Evolutionary conservation across 2,329 filamentous ascomycete genomes (phyloP), one percentile per base, ranked within the genome.

Genomic region (Hypoxylon sp.): DNA sequence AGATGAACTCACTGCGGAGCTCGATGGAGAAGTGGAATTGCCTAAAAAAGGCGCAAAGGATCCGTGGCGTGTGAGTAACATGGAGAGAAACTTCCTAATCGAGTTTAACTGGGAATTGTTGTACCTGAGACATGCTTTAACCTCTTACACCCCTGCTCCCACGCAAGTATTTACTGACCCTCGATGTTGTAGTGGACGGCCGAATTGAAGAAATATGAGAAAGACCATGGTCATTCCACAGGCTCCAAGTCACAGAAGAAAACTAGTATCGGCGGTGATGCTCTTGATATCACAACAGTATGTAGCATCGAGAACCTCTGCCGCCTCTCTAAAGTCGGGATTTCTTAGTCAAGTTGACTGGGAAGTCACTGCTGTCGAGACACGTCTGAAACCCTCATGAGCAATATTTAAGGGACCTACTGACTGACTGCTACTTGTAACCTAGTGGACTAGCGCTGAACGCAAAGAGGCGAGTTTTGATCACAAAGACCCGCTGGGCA

Each of bases 211-310:
- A 44, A 69, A 30, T 75, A 77, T 53, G 56, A 62, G 50, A 64
- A 63, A 14, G 32, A 58, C 5, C 58, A 73, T 12, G 62, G 51
- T 9, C 16, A 8, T 3, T 8, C 16, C 7, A 18, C 16, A 18
- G n/a, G 36, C 36, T 9, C 36, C 36, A 18, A 20, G 36, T 18
- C 36, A 6, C 70, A 55, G 30, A 18, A 36, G 14, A 30, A 48
- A 12, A 16, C 49, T 2, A 30, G 30, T 14, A 78, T 82, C 16
- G 80, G 80, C 3, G 80, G 80, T 0, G 80, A 82, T 55, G 16
- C 28, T 0, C 65, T 76, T 2, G 80, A 81, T 59, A 73, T 80
- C 49, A 77, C 78, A 8, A 74, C 76, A 18, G 54, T 57, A 57
- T 7, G 54, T 49, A 20, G 4, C 26, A 36, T 33, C 2, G 18